Evolutionary conservation across 2,329 filamentous ascomycete species (phyloP).

Genomic region (Venturia carpophila): DNA sequence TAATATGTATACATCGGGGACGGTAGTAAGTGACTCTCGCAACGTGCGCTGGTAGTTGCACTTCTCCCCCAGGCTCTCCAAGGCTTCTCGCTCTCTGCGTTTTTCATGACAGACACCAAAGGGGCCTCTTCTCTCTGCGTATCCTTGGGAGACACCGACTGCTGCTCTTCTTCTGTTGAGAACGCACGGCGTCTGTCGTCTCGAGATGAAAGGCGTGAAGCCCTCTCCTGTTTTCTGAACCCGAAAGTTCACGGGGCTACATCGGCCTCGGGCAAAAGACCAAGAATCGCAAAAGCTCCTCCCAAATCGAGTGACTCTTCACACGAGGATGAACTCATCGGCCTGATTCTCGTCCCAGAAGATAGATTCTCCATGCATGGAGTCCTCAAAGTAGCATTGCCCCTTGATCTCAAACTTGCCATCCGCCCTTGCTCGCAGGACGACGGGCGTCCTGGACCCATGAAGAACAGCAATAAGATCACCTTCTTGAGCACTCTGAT

Average conservation of each 20-base stretch:
- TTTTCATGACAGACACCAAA: neutral
- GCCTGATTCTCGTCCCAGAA: constrained; percentile 15
- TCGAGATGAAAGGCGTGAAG: neutral
- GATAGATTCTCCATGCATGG: constrained; percentile 14
- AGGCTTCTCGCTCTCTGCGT: neutral
- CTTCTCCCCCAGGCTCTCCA: neutral
- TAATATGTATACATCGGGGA: constrained; percentile 5
- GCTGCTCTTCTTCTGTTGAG: neutral
- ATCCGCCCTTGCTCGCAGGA: constrained; percentile 7
- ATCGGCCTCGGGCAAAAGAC: neutral
- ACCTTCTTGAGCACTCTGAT: constrained; percentile 4
- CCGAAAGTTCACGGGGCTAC: neutral
- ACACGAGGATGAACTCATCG: constrained; percentile 16
- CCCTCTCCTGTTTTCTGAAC: neutral
- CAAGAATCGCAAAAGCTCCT: neutral
- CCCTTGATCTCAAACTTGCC: constrained; percentile 16
- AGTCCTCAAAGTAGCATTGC: constrained; percentile 18
- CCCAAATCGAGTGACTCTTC: neutral
- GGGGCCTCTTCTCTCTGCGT: neutral
- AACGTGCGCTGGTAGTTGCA: neutral
- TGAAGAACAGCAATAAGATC: constrained; percentile 14
- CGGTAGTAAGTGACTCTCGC: neutral
- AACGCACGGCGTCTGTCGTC: neutral
- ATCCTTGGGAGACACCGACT: neutral
- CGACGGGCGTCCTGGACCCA: constrained; percentile 14